A percentile compares a stretch with the other conserved stretches of the same genome.
phyloP scores from a whole-genome alignment of 2,329 filamentous ascomycete species.

The Colletotrichum sublineola region DNA sequence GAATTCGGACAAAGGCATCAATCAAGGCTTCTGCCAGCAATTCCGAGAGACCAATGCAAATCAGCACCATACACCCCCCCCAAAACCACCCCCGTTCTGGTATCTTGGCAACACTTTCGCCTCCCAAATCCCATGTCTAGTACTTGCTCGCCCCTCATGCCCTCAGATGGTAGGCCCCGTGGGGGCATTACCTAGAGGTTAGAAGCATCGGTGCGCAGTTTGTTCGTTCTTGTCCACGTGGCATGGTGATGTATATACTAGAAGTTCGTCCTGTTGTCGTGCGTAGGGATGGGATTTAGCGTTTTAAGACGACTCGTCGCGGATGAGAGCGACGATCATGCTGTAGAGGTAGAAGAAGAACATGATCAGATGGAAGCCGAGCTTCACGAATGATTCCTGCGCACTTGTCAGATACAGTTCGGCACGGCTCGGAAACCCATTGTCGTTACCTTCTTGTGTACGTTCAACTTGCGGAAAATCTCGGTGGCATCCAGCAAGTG shows the following conservation, averaged over 20 bases:
- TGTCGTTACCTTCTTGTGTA: constrained; percentile 90
- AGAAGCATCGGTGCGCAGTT: constrained; percentile 6
- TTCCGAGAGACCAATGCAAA: constrained; percentile 19
- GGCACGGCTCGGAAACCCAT: too few relatives aligned
- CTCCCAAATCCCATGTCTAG: constrained; percentile 26
- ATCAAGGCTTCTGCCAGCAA: constrained; percentile 23
- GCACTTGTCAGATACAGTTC: constrained; percentile 5
- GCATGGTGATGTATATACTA: constrained; percentile 36
- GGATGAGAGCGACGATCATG: constrained; percentile 97
- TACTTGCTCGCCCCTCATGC: constrained; percentile 3
- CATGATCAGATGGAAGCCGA: constrained; percentile 98
- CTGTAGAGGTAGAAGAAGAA: constrained; percentile 99
- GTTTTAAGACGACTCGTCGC: constrained; percentile 89
- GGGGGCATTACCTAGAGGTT: constrained; percentile 22
- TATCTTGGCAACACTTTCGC: constrained; percentile 37
- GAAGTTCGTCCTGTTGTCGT: constrained; percentile 42
- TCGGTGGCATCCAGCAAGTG: constrained; percentile 97
- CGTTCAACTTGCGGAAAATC: constrained; percentile 98
- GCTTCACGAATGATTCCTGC: constrained; percentile 98
- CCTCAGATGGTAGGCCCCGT: constrained; percentile 30
- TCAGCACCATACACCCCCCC: constrained; percentile 20
- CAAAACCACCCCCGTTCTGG: constrained; percentile 31
- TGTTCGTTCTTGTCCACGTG: constrained; percentile 27
- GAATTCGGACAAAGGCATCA: constrained; percentile 29
- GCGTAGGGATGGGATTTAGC: constrained; percentile 15